Conservation (phyloP, 176 grass and related monocot genomes). For the Ensete ventricosum region DNA sequence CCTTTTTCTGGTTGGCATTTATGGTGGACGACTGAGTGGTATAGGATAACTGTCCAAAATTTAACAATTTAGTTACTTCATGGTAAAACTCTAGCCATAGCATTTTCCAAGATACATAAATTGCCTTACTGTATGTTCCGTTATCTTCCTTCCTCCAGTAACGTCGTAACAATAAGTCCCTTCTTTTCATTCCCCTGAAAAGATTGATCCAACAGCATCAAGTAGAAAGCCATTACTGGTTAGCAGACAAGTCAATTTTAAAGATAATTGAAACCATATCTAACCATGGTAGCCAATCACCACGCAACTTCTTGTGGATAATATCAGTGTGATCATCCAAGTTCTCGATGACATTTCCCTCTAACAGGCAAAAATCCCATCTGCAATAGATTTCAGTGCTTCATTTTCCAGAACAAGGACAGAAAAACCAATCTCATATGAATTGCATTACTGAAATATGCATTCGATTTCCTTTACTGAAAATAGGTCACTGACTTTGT, state of each 20-base stretch:
- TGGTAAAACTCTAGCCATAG: not conserved
- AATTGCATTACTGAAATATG: not conserved
- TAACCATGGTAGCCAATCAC: slow-evolving; percentile 94
- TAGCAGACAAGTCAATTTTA: slow-evolving; percentile 11
- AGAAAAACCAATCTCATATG: not conserved
- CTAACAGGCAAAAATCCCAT: slow-evolving; percentile 88
- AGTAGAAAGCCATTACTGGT: not conserved
- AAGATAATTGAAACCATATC: slow-evolving; percentile 11
- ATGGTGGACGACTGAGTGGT: slow-evolving; percentile 88
- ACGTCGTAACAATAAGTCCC: slow-evolving; percentile 79
- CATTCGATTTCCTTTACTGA: not conserved
- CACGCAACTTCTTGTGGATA: slow-evolving; percentile 89
- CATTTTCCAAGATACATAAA: slow-evolving; percentile 2
- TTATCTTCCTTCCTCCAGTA: slow-evolving; percentile 99
- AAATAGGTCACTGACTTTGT: not conserved
- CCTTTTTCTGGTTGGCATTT: slow-evolving; percentile 69
- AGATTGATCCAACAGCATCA: slow-evolving; percentile 31
- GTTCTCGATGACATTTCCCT: slow-evolving; percentile 87
- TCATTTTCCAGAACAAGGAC: not conserved
- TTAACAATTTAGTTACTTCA: slow-evolving; percentile 10
- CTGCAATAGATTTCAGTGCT: slow-evolving; percentile 31
- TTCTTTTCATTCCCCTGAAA: slow-evolving; percentile 91
- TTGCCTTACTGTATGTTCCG: slow-evolving; percentile 74
- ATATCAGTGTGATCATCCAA: slow-evolving; percentile 89
- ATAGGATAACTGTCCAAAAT: slow-evolving; percentile 62